phyloP scores from a whole-genome alignment of 176 grass and related monocot species.

The Tillandsia leiboldiana region DNA sequence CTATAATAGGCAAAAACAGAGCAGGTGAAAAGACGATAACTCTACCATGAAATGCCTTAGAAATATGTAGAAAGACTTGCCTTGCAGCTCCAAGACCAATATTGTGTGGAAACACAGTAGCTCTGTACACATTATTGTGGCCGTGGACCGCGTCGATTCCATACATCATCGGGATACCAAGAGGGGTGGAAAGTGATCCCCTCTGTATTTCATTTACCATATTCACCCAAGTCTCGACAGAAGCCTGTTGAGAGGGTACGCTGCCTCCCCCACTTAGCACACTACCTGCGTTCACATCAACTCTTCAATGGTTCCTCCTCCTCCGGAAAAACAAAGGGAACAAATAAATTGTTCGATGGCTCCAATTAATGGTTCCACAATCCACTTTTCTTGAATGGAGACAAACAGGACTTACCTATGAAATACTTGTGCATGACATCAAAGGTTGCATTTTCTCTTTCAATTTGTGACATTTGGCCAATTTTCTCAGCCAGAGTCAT shows the following conservation, averaged over 20 bases:
- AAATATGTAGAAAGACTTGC: neutral
- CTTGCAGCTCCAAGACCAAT: slow-evolving; percentile 19
- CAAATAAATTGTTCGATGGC: neutral
- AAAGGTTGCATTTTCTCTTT: neutral
- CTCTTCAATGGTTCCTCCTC: neutral
- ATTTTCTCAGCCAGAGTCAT: neutral
- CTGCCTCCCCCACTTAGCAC: slow-evolving; percentile 10
- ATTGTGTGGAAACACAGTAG: slow-evolving; percentile 21
- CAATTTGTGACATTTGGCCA: slow-evolving; percentile 2
- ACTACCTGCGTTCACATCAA: neutral
- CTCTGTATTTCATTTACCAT: slow-evolving; percentile 19
- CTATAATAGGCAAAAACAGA: neutral
- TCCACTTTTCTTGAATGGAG: neutral
- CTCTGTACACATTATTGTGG: slow-evolving; percentile 19
- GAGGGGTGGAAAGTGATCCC: slow-evolving; percentile 18
- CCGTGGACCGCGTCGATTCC: slow-evolving; percentile 23
- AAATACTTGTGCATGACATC: neutral
- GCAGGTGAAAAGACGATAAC: neutral
- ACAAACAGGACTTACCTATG: neutral
- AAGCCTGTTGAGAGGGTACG: slow-evolving; percentile 11
- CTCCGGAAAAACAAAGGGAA: too few relatives aligned
- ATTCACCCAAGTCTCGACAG: slow-evolving; percentile 14
- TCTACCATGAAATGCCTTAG: neutral
- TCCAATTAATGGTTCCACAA: neutral
- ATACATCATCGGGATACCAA: slow-evolving; percentile 29